Percentiles rank a stretch among this genome's conserved stretches.
phyloP scores from a whole-genome alignment of 139 green algal species.

The Coelastrella sp. region DNA sequence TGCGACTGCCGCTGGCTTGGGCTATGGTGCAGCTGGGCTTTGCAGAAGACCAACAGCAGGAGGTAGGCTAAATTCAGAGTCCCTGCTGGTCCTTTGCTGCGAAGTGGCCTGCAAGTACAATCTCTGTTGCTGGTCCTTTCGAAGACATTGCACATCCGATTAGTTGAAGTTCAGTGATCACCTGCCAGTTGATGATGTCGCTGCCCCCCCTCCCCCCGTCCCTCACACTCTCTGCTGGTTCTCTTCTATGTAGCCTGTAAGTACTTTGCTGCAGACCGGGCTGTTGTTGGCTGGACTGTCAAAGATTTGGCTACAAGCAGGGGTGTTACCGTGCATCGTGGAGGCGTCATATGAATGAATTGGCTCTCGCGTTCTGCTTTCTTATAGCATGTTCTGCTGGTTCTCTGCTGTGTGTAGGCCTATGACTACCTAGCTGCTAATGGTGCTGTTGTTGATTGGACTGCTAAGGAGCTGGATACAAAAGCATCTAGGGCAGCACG shows the following conservation, averaged over 20 bases:
- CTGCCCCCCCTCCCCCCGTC: too few species aligned
- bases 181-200: too few species aligned
- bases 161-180: too few species aligned
- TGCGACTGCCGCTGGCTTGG: constrained; percentile 49
- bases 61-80: background rate
- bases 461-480: constrained; percentile 37
- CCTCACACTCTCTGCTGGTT: too few species aligned
- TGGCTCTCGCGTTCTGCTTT: background rate
- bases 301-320: too few species aligned
- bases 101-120: background rate
- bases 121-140: background rate
- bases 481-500: constrained; percentile 10
- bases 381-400: background rate
- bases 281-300: too few species aligned
- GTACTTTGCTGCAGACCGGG: too few species aligned
- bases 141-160: background rate
- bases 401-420: background rate
- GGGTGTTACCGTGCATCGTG: too few species aligned
- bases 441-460: constrained; percentile 50
- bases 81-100: background rate
- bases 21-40: constrained; percentile 48
- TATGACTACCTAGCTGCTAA: background rate
- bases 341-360: background rate
- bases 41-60: constrained; percentile 47
- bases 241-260: too few species aligned